Evolutionary conservation across 78 protist genomes (phyloP).

Genomic region (Tieghemostelium lacteum): DNA sequence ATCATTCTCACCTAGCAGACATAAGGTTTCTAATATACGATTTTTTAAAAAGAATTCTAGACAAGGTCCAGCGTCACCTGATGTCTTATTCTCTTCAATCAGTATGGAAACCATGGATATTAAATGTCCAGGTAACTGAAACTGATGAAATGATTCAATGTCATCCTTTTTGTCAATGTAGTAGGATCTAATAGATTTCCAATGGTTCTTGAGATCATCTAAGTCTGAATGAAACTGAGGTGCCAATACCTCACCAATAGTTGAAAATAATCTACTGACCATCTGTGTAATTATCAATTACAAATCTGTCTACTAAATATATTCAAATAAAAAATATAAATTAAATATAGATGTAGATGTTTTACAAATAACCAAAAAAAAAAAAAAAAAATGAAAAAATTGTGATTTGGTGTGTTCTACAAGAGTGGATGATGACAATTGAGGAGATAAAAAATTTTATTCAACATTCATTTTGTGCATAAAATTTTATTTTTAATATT

Average conservation of each 20-base stretch:
- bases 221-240: conserved; percentile 35
- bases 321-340: too few relatives aligned
- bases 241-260: conserved; percentile 68
- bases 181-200: conserved; percentile 48
- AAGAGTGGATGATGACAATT: too few relatives aligned
- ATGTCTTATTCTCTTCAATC: conserved; percentile 44
- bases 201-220: conserved; percentile 68
- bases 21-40: conserved; percentile 56
- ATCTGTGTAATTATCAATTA: background rate
- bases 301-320: too few relatives aligned
- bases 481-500: too few relatives aligned
- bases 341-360: too few relatives aligned
- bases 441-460: too few relatives aligned
- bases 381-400: too few relatives aligned
- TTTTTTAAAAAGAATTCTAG: conserved; percentile 75
- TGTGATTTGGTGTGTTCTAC: too few relatives aligned
- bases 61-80: conserved; percentile 73
- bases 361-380: too few relatives aligned
- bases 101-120: conserved; percentile 63
- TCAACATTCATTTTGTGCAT: too few relatives aligned
- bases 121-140: conserved; percentile 70
- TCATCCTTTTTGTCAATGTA: conserved; percentile 51
- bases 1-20: conserved; percentile 64
- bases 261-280: conserved; percentile 39
- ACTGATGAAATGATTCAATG: conserved; percentile 64